Percentiles rank a stretch among this genome's conserved stretches.
Conservation (phyloP, 2,329 filamentous ascomycete species). For the Sclerotinia minor region DNA sequence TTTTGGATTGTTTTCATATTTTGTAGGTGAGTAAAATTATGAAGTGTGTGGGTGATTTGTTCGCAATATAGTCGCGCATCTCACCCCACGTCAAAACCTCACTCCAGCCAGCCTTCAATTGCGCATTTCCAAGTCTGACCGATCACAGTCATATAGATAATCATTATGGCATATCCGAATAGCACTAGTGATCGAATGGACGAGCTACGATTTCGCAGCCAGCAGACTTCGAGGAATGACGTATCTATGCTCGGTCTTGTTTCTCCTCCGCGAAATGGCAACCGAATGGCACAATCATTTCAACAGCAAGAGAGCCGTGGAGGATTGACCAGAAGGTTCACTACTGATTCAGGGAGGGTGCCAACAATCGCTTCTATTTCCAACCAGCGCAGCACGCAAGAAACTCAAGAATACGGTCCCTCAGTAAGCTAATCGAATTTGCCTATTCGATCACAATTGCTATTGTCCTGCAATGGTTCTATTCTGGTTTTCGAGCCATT, state of each 20-base stretch:
- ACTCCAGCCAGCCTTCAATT: constrained; percentile 26
- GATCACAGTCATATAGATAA: constrained; percentile 35
- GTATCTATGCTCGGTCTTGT: constrained; percentile 71
- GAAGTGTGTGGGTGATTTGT: not conserved
- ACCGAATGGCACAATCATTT: constrained; percentile 61
- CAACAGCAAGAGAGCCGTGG: constrained; percentile 68
- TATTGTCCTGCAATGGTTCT: constrained; percentile 27
- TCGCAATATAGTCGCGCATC: constrained; percentile 21
- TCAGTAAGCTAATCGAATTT: constrained; percentile 39
- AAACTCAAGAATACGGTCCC: constrained; percentile 40
- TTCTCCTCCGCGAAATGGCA: constrained; percentile 71
- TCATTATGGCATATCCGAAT: constrained; percentile 64
- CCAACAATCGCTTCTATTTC: constrained; percentile 61
- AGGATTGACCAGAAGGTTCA: constrained; percentile 86
- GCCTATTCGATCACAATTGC: constrained; percentile 28
- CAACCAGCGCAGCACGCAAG: constrained; percentile 37
- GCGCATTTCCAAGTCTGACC: constrained; percentile 31
- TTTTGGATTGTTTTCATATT: constrained; percentile 26
- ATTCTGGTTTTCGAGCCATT: not conserved
- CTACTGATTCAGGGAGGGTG: constrained; percentile 83
- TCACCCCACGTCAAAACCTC: constrained; percentile 33
- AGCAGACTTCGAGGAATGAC: constrained; percentile 77
- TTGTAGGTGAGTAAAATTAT: constrained; percentile 21
- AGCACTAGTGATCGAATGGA: constrained; percentile 69
- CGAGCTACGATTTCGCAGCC: constrained; percentile 74